Conservation (phyloP, 352 stramenopile species). For the Pythium aquatile region DNA sequence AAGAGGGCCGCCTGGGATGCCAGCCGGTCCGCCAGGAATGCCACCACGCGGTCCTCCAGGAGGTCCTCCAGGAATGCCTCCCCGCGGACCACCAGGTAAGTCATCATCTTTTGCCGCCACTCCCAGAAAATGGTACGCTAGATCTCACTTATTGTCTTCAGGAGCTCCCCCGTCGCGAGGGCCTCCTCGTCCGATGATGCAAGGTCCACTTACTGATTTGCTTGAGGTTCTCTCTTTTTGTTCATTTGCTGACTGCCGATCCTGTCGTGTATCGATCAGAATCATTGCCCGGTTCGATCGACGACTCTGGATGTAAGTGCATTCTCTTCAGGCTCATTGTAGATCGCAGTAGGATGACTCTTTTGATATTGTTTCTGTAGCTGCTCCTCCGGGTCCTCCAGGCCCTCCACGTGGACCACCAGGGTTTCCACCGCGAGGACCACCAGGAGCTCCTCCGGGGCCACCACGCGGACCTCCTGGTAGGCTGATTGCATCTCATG, state of each 20-base stretch:
- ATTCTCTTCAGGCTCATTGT: neutral
- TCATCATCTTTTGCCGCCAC: neutral
- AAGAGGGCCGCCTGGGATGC: slow-evolving; percentile 19
- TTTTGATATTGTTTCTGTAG: slow-evolving; percentile 15
- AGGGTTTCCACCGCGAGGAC: slow-evolving; percentile 28
- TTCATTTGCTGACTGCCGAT: neutral
- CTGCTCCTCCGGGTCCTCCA: slow-evolving; percentile 20
- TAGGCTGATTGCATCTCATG: slow-evolving; percentile 2
- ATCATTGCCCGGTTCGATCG: slow-evolving; percentile 20
- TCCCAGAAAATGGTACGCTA: neutral
- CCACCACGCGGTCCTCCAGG: slow-evolving; percentile 27
- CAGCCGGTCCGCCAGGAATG: slow-evolving; percentile 19
- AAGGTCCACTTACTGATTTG: slow-evolving; percentile 12
- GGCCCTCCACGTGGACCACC: slow-evolving; percentile 35
- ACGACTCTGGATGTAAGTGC: slow-evolving; percentile 10
- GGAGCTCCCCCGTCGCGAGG: slow-evolving; percentile 22
- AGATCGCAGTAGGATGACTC: neutral
- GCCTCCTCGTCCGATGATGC: slow-evolving; percentile 27
- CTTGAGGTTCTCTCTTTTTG: neutral
- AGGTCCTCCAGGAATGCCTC: slow-evolving; percentile 20
- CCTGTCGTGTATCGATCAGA: slow-evolving; percentile 7
- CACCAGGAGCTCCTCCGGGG: slow-evolving; percentile 21
- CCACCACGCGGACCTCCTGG: slow-evolving; percentile 25
- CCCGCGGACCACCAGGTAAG: slow-evolving; percentile 22
- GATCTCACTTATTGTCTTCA: neutral